Percentiles rank a stretch among this genome's conserved stretches.
Evolutionary conservation across 2,329 filamentous ascomycete species (phyloP).

Genomic region (Talaromyces albobiverticillius): DNA sequence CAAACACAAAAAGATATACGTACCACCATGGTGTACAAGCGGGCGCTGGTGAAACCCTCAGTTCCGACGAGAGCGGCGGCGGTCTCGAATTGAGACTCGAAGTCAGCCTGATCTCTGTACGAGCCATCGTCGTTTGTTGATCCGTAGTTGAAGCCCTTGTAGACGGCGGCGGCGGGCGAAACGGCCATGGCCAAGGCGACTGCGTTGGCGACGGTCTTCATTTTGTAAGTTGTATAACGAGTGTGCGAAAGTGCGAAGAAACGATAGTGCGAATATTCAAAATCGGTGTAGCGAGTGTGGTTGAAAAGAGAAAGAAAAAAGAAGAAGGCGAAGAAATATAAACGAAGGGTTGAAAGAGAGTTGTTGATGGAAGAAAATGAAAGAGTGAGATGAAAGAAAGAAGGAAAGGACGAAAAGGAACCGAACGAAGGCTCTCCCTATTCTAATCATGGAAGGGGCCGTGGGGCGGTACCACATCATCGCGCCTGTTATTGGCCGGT

Average conservation of each 20-base stretch:
- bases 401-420: not conserved
- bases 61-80: slow-evolving; percentile 43
- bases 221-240: slow-evolving; percentile 28
- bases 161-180: slow-evolving; percentile 33
- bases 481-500: not conserved
- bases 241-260: slow-evolving; percentile 10
- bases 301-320: not conserved
- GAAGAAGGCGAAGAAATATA: not conserved
- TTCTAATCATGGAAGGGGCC: not conserved
- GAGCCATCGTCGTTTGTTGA: slow-evolving; percentile 39
- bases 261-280: slow-evolving; percentile 9
- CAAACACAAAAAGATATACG: not conserved
- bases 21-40: slow-evolving; percentile 62
- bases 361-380: slow-evolving; percentile 7
- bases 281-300: no score
- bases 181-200: slow-evolving; percentile 34
- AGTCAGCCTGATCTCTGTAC: slow-evolving; percentile 42
- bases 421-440: not conserved
- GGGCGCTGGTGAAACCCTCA: slow-evolving; percentile 45
- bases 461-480: not conserved
- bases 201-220: slow-evolving; percentile 22
- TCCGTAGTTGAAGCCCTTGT: slow-evolving; percentile 51
- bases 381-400: slow-evolving; percentile 9
- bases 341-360: slow-evolving; percentile 15
- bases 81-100: slow-evolving; percentile 44